Evolutionary conservation across 192 early-diverging fungal species (phyloP).

Genomic region (Coemansia javaensis): DNA sequence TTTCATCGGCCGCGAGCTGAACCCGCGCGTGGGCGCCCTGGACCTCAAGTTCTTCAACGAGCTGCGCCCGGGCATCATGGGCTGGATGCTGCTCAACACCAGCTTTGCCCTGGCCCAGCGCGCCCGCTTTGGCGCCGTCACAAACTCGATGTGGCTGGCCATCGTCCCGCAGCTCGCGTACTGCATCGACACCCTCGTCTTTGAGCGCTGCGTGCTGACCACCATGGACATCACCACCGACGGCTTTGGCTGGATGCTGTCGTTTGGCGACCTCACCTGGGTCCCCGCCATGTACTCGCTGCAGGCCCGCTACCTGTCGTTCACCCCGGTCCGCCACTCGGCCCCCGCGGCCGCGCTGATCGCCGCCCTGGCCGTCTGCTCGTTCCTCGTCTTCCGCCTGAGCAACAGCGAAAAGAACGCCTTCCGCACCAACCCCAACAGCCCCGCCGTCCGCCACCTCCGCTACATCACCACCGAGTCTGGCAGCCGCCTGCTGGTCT

Average conservation of each 20-base stretch:
- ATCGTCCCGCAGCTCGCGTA: conserved; percentile 76
- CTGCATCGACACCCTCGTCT: conserved; percentile 73
- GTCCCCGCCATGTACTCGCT: conserved; percentile 85
- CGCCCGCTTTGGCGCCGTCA: conserved; percentile 56
- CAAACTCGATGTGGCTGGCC: conserved; percentile 75
- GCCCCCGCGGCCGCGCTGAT: conserved; percentile 38
- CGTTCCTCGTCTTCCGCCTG: conserved; percentile 81
- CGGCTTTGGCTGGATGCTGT: conserved; percentile 90
- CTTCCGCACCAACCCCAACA: conserved; percentile 71
- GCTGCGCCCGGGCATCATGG: conserved; percentile 88
- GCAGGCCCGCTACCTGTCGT: conserved; percentile 82
- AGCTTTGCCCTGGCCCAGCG: conserved; percentile 77
- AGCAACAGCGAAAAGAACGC: conserved; percentile 89
- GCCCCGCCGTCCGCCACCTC: conserved; percentile 61
- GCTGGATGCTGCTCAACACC: conserved; percentile 80
- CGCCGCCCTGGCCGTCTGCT: conserved; percentile 50
- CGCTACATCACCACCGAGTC: conserved; percentile 80
- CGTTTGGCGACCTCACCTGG: conserved; percentile 80
- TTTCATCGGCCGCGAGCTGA: conserved; percentile 94
- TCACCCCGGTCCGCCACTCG: conserved; percentile 62
- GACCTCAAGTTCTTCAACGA: conserved; percentile 95
- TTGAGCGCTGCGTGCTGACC: conserved; percentile 73
- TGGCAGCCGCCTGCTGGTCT: conserved; percentile 74
- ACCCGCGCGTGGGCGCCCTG: conserved; percentile 76
- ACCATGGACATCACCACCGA: conserved; percentile 99